Evolutionary conservation across 2,329 filamentous ascomycete species (phyloP).

Genomic region (Pseudogymnoascus sp.): DNA sequence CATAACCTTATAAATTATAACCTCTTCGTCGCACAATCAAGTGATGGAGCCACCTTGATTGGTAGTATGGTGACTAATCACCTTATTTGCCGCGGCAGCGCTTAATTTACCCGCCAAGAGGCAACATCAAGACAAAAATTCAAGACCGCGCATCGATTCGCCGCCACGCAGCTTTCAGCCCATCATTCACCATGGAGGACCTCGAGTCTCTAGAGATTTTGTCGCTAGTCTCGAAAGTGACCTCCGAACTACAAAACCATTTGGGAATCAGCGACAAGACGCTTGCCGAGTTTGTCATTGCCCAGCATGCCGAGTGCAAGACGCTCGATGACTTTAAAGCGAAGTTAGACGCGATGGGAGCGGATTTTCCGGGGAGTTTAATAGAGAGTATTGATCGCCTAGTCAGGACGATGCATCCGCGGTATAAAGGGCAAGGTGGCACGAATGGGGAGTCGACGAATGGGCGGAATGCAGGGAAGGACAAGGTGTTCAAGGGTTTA

Average conservation of each 20-base stretch:
- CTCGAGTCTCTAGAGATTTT: constrained; percentile 85
- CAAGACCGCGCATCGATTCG: background rate
- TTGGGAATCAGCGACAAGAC: constrained; percentile 88
- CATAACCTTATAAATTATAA: background rate
- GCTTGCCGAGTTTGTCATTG: constrained; percentile 92
- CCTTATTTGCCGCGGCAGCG: background rate
- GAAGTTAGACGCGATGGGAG: constrained; percentile 66
- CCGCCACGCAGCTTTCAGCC: background rate
- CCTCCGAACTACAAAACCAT: constrained; percentile 90
- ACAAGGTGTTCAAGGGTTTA: constrained; percentile 82
- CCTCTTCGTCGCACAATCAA: background rate
- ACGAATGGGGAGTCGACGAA: constrained; percentile 31
- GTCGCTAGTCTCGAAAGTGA: constrained; percentile 89
- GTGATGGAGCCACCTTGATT: background rate
- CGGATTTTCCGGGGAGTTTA: constrained; percentile 75
- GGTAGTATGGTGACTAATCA: background rate
- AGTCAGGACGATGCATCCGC: constrained; percentile 82
- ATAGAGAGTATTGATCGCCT: constrained; percentile 87
- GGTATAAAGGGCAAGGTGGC: constrained; percentile 57
- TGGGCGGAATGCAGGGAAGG: constrained; percentile 57
- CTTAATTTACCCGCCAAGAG: background rate
- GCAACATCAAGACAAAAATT: background rate
- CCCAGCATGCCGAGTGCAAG: constrained; percentile 70
- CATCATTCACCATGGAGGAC: constrained; percentile 40
- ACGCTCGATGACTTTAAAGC: constrained; percentile 65